Conservation (phyloP, 139 green algal genomes). For the Pleodorina starrii region DNA sequence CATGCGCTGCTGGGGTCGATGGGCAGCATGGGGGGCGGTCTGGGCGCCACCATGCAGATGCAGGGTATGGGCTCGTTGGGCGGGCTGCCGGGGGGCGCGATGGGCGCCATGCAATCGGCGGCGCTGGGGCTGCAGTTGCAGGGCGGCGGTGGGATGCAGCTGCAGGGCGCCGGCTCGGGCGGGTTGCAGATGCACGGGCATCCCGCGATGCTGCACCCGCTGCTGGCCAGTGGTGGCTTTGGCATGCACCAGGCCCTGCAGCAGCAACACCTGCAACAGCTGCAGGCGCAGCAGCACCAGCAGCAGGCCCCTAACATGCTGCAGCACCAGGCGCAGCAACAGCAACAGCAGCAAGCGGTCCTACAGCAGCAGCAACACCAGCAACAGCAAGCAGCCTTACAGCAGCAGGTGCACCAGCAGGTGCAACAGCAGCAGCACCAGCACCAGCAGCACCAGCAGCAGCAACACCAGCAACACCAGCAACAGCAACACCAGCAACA, state of each 20-base stretch:
- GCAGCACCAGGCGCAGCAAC: background rate
- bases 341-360: background rate
- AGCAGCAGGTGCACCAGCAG: slow-evolving; percentile 7
- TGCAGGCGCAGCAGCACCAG: slow-evolving; percentile 18
- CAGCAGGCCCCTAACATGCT: background rate
- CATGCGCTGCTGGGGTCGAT: background rate
- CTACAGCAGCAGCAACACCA: slow-evolving; percentile 13
- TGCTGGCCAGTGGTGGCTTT: slow-evolving; percentile 21
- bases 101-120: background rate
- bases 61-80: background rate
- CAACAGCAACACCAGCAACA: slow-evolving; percentile 39
- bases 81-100: slow-evolving; percentile 4
- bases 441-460: background rate
- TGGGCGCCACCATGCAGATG: slow-evolving; percentile 7
- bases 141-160: background rate
- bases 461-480: slow-evolving; percentile 15
- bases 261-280: slow-evolving; percentile 39
- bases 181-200: background rate
- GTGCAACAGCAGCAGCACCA: slow-evolving; percentile 35
- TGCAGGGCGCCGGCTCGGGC: background rate
- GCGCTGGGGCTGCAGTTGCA: background rate
- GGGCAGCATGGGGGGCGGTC: background rate
- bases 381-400: slow-evolving; percentile 40
- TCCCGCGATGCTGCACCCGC: slow-evolving; percentile 10
- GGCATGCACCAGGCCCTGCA: slow-evolving; percentile 43